Percentiles rank a stretch among this genome's conserved stretches.
These are phyloP conservation scores for Eucalyptus polybractea DNA, from an alignment of 345 rosid genomes.

Conservation along the genomic window DNA sequence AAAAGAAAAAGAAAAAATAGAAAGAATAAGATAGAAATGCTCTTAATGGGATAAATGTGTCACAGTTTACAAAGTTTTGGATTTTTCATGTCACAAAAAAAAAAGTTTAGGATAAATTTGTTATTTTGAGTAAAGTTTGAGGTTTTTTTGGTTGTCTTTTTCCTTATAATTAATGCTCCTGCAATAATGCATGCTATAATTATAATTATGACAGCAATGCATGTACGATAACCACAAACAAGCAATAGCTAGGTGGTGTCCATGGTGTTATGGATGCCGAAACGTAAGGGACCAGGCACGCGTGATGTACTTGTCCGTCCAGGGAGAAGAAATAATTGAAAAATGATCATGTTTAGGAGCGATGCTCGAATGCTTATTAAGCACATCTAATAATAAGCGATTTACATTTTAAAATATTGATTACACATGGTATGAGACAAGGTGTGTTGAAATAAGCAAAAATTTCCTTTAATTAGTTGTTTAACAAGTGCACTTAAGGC, in stretches of 20 bases:
- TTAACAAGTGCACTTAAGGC: neutral
- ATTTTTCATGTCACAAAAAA: too few relatives aligned
- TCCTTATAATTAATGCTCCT: neutral
- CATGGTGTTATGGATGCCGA: neutral
- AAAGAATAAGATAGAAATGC: too few relatives aligned
- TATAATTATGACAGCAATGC: neutral
- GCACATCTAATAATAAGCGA: neutral
- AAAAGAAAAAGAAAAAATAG: too few relatives aligned
- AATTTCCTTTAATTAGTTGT: neutral
- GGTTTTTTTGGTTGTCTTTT: too few relatives aligned
- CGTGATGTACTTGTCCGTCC: neutral
- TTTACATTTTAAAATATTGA: neutral
- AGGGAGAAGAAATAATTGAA: neutral
- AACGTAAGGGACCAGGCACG: neutral
- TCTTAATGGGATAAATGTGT: too few relatives aligned
- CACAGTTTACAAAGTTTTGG: accelerated
- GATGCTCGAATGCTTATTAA: neutral
- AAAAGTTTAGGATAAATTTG: accelerated
- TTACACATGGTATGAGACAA: neutral
- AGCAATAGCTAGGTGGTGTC: neutral
- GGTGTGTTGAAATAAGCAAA: neutral
- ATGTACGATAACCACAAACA: neutral
- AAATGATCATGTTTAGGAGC: neutral
- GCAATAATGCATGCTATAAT: neutral
- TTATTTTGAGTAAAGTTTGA: too few relatives aligned